Conservation (phyloP, 805 yeast genomes). For the Nakazawaea populi region DNA sequence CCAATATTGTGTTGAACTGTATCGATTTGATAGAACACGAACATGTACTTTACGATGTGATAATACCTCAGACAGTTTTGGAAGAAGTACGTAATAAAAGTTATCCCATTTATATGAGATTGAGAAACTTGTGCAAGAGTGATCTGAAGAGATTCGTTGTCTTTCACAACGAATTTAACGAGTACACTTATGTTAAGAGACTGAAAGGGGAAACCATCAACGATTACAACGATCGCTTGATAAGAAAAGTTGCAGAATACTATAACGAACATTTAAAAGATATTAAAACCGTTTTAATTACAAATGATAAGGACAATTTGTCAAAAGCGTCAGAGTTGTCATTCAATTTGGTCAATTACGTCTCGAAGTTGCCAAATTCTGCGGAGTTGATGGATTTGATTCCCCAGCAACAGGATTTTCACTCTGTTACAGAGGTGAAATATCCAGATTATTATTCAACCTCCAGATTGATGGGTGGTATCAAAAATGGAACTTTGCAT, state of each 20-base stretch:
- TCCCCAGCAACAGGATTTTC: conserved; percentile 44
- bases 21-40: conserved; percentile 83
- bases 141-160: conserved; percentile 82
- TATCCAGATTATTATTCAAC: conserved; percentile 77
- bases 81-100: conserved; percentile 90
- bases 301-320: conserved; percentile 74
- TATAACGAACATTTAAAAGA: conserved; percentile 57
- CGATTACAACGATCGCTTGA: conserved; percentile 89
- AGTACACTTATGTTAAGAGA: conserved; percentile 63
- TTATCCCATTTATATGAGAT: conserved; percentile 79
- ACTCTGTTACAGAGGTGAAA: conserved; percentile 41
- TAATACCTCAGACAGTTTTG: conserved; percentile 90
- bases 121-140: conserved; percentile 68
- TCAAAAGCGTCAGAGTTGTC: conserved; percentile 51
- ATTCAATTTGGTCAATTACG: conserved; percentile 59
- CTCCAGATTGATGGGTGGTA: conserved; percentile 85
- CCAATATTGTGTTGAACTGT: conserved; percentile 82
- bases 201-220: conserved; percentile 65
- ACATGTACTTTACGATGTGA: conserved; percentile 77
- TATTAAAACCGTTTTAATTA: conserved; percentile 51
- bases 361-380: conserved; percentile 62
- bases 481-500: conserved; percentile 78
- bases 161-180: conserved; percentile 87
- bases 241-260: conserved; percentile 70
- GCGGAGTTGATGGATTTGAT: conserved; percentile 73